Base-by-base conservation (phyloP, 441 rosid genomes). In the Brassica balearica region DNA sequence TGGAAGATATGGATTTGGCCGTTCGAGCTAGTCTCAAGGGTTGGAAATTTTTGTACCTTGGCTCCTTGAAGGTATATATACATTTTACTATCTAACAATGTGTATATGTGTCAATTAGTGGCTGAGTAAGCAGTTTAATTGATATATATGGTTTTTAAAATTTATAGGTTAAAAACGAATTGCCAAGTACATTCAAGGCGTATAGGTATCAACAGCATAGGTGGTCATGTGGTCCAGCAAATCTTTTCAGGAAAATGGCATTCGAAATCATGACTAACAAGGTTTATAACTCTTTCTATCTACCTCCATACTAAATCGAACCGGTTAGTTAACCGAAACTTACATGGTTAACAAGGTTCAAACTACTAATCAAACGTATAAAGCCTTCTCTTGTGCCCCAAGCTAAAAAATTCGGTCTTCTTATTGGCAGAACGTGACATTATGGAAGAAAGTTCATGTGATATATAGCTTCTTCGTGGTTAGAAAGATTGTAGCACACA, bases 201-300 rank as follows among this genome's bases (percentile, higher is more conserved):
- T 93, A 85, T 77, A 88, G 99, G 25, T 89, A 84, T 67, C 99
- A 95, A 62, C 99, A 95, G 69, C 98, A 95, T 61, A 78, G 98
- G 1, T 95, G 99, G 99, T 95, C 97, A 12, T 91, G 97, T 72
- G 98, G 98, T 69, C 98, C 98, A 5, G 97, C 98, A 32, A 95
- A 95, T 69, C 97, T 95, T 25, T 91, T 91, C 81, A 87, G 94
- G 88, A 91, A 95, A 85, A 91, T 93, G 97, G 70, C 83, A 0
- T 67, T 70, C 56, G 99, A 93, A 73, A 88, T 93, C 43, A 73
- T 89, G 27, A 81, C 60, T 1, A 29, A 29, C 34, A 29, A 29
- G 34, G 34, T 62, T 36, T 7, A 1, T 25, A 63, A 63, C 41
- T 22, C 27, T 58, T 58, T 72, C 41, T 62, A 6, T n/a, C 20